A percentile compares a stretch with the other conserved stretches of the same genome.
Evolutionary conservation across 768 basidiomycete genomes (phyloP).

Genomic region (Myochromella boudieri): DNA sequence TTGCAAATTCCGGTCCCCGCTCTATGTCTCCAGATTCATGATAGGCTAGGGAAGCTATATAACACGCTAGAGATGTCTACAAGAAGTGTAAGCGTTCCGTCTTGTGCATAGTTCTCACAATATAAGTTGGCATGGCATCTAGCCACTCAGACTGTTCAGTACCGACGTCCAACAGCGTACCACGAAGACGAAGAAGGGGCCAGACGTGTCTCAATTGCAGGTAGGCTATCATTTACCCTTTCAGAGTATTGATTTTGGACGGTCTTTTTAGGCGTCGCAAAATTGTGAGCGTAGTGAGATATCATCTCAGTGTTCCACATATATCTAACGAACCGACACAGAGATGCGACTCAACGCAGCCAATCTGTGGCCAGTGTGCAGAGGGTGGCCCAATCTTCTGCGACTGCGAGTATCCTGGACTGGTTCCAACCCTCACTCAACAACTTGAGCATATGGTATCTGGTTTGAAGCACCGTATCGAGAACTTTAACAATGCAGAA

Average conservation of each 20-base stretch:
- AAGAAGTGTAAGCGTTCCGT: no score
- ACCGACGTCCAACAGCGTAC: no score
- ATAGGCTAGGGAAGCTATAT: no score
- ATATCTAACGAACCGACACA: not conserved
- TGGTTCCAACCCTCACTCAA: slow-evolving; percentile 1
- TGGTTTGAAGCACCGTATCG: slow-evolving; percentile 6
- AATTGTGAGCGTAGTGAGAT: slow-evolving; percentile 3
- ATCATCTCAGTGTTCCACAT: not conserved
- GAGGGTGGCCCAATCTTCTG: slow-evolving; percentile 2
- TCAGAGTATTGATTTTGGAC: not conserved
- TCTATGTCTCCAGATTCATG: no score
- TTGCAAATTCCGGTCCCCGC: no score
- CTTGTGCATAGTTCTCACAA: no score
- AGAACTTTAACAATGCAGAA: not conserved
- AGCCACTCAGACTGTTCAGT: no score
- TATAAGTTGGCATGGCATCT: no score
- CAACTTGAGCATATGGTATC: slow-evolving; percentile 10
- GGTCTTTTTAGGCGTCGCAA: slow-evolving; percentile 7
- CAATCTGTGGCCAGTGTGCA: slow-evolving; percentile 7
- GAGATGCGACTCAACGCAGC: slow-evolving; percentile 13
- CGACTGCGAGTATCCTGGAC: slow-evolving; percentile 15
- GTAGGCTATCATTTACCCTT: not conserved
- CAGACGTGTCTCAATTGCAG: slow-evolving; percentile 16
- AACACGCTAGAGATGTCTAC: no score
- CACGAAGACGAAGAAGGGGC: slow-evolving; percentile 9